These are phyloP conservation scores for Ganoderma lucidum DNA, from an alignment of 1,284 basidiomycete species.

Conservation along the genomic window DNA sequence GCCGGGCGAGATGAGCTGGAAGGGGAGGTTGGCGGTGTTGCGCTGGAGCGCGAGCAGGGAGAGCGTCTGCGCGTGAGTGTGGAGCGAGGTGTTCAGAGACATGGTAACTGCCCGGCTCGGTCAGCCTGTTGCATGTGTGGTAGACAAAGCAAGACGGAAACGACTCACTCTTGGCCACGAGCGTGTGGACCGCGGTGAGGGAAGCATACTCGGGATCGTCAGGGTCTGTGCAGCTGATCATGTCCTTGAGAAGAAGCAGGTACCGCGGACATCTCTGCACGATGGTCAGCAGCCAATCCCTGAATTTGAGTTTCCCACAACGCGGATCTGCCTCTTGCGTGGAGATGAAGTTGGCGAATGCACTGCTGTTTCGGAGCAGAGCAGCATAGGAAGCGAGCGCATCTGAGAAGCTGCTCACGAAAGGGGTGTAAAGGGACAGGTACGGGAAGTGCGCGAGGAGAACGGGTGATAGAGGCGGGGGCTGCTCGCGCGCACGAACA, in stretches of 20 bases:
- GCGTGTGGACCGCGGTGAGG: slow-evolving; percentile 63
- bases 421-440: slow-evolving; percentile 79
- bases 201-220: slow-evolving; percentile 71
- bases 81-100: slow-evolving; percentile 81
- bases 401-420: slow-evolving; percentile 78
- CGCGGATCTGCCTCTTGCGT: slow-evolving; percentile 68
- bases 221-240: slow-evolving; percentile 69
- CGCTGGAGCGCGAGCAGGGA: slow-evolving; percentile 80
- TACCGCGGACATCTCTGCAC: slow-evolving; percentile 90
- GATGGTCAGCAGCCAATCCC: slow-evolving; percentile 87
- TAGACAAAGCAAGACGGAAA: neutral
- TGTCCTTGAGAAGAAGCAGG: slow-evolving; percentile 80
- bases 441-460: slow-evolving; percentile 61
- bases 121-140: slow-evolving; percentile 4
- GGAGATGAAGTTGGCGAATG: slow-evolving; percentile 69
- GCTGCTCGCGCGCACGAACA: slow-evolving; percentile 26
- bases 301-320: slow-evolving; percentile 78
- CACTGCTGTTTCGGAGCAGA: slow-evolving; percentile 56
- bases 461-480: slow-evolving; percentile 52
- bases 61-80: slow-evolving; percentile 78
- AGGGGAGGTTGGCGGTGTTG: slow-evolving; percentile 75
- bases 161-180: slow-evolving; percentile 77
- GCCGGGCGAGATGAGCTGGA: slow-evolving; percentile 80
- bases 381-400: slow-evolving; percentile 64
- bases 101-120: slow-evolving; percentile 64